A percentile compares a stretch with the other conserved stretches of the same genome.
Conservation (phyloP, 805 yeast species). For the Starmerella stigmatis region DNA sequence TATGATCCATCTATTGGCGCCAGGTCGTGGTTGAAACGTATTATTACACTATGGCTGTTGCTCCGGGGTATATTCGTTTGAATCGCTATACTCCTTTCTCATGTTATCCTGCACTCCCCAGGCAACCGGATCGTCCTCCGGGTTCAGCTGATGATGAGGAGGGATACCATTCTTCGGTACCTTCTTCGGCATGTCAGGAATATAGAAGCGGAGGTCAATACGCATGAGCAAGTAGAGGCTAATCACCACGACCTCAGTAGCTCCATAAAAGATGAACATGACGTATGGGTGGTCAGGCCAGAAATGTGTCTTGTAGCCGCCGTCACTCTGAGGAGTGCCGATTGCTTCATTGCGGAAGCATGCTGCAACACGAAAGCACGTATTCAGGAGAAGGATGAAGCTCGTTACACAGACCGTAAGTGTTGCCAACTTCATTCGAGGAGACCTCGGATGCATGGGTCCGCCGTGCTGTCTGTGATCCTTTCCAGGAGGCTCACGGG, state of each 20-base stretch:
- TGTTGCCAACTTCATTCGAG: slow-evolving; percentile 36
- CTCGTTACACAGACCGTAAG: slow-evolving; percentile 24
- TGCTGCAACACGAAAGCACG: slow-evolving; percentile 31
- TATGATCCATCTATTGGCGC: neutral
- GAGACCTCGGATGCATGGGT: slow-evolving; percentile 30
- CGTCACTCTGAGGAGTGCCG: slow-evolving; percentile 9
- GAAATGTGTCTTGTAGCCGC: slow-evolving; percentile 26
- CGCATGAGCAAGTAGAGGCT: slow-evolving; percentile 50
- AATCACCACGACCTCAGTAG: slow-evolving; percentile 49
- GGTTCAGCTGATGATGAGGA: neutral
- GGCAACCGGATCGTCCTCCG: slow-evolving; percentile 11
- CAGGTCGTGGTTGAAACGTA: neutral
- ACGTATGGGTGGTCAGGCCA: slow-evolving; percentile 46
- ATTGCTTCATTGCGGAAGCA: slow-evolving; percentile 22
- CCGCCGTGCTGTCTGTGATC: slow-evolving; percentile 41
- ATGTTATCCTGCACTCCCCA: slow-evolving; percentile 3
- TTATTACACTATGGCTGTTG: neutral
- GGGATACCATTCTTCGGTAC: slow-evolving; percentile 7
- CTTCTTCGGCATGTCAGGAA: slow-evolving; percentile 44
- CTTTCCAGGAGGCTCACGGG: slow-evolving; percentile 38
- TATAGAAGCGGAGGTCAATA: slow-evolving; percentile 67
- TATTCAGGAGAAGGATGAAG: slow-evolving; percentile 23
- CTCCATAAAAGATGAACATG: slow-evolving; percentile 62
- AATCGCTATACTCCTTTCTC: slow-evolving; percentile 1
- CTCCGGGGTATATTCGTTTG: slow-evolving; percentile 2